Evolutionary conservation across 2,329 filamentous ascomycete genomes (phyloP).

Genomic region (Phialophora verrucosa): DNA sequence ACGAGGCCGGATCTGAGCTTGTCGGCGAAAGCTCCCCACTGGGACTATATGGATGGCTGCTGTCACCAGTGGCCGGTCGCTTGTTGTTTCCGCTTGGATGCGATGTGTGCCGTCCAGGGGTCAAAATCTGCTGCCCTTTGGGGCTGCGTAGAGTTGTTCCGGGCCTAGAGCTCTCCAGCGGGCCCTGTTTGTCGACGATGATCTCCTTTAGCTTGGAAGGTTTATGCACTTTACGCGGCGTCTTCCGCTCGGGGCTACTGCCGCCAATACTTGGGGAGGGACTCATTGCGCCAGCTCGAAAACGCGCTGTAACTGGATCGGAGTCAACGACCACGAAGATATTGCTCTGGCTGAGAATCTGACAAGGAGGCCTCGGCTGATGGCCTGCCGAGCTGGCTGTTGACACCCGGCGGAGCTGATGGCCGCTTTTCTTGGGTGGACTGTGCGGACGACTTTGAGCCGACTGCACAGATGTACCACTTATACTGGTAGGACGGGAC

Average conservation of each 20-base stretch:
- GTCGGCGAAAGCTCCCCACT: conserved; percentile 23
- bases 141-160: conserved; percentile 13
- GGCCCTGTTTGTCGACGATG: conserved; percentile 14
- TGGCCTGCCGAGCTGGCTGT: conserved; percentile 10
- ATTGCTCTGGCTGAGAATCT: conserved; percentile 32
- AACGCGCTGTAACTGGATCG: conserved; percentile 34
- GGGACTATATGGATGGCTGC: conserved; percentile 16
- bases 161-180: conserved; percentile 6
- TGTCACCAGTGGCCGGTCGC: conserved; percentile 20
- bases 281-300: conserved; percentile 36
- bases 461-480: conserved; percentile 6
- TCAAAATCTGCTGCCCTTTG: background rate
- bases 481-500: conserved; percentile 21
- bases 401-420: conserved; percentile 20
- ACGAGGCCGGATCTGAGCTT: background rate
- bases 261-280: conserved; percentile 28
- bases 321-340: conserved; percentile 37
- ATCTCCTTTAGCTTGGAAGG: conserved; percentile 29
- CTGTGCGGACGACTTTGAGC: conserved; percentile 12
- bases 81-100: conserved; percentile 11
- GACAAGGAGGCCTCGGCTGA: background rate
- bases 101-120: conserved; percentile 2
- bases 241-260: conserved; percentile 6
- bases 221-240: conserved; percentile 17
- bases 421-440: conserved; percentile 2